phyloP scores from a whole-genome alignment of 2,329 filamentous ascomycete genomes.

The Calonectria montana region DNA sequence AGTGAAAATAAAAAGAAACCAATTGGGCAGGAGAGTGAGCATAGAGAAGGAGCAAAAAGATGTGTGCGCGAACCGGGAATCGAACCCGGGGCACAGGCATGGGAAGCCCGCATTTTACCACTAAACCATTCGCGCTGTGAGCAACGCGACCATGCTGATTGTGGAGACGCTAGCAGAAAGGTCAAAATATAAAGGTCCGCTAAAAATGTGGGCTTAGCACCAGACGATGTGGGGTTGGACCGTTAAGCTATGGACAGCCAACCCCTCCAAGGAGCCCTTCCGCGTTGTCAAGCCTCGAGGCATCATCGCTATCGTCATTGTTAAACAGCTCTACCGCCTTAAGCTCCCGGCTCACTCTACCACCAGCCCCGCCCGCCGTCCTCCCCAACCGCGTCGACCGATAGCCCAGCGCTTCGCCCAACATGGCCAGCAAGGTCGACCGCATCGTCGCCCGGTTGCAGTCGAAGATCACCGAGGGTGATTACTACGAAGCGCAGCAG shows the following conservation, averaged over 20 bases:
- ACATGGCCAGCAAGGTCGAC: conserved; percentile 55
- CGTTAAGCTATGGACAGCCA: neutral
- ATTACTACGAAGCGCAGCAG: conserved; percentile 98
- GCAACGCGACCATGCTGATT: conserved; percentile 24
- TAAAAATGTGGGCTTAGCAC: neutral
- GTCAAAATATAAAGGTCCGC: neutral
- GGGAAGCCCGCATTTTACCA: conserved; percentile 55
- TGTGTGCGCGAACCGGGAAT: conserved; percentile 48
- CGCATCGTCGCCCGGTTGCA: conserved; percentile 75
- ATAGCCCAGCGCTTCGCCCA: conserved; percentile 7
- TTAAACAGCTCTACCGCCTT: neutral
- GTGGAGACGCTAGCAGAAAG: conserved; percentile 8
- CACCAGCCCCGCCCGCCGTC: neutral
- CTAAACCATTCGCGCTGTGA: conserved; percentile 49
- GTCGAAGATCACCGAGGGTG: conserved; percentile 88
- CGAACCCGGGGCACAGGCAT: conserved; percentile 52
- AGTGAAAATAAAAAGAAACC: neutral
- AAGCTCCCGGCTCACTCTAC: neutral
- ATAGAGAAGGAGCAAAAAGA: neutral
- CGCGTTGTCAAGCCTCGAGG: neutral
- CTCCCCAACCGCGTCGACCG: neutral
- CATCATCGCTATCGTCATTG: neutral
- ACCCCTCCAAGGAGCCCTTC: conserved; percentile 18
- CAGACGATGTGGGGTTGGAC: conserved; percentile 7
- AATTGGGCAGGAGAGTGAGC: too few relatives aligned